Conservation (phyloP, 805 yeast species). For the Saccharomyces paradoxus region DNA sequence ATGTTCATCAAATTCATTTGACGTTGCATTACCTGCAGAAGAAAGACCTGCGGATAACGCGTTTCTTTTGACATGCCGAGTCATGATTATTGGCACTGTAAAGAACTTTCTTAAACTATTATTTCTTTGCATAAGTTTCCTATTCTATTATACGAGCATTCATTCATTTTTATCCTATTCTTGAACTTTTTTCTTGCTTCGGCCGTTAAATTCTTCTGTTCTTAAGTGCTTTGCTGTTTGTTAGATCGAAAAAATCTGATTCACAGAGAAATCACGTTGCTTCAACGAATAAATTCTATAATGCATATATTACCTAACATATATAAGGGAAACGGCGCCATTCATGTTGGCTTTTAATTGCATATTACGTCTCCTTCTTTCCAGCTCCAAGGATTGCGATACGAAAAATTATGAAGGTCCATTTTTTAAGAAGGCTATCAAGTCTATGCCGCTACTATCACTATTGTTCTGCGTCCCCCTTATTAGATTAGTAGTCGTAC, state of each 20-base stretch:
- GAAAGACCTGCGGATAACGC: constrained; percentile 7
- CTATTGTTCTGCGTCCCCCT: neutral
- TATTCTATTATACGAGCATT: neutral
- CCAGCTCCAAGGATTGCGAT: neutral
- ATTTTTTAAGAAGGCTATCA: neutral
- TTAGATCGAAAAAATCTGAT: neutral
- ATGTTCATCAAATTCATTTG: constrained; percentile 8
- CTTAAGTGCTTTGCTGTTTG: neutral
- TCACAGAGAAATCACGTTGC: neutral
- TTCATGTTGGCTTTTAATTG: neutral
- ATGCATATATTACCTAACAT: neutral
- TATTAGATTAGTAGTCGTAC: neutral
- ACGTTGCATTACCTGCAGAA: neutral
- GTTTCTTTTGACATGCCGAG: neutral
- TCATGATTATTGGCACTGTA: neutral
- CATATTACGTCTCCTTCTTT: neutral
- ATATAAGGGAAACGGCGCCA: neutral
- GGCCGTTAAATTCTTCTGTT: neutral
- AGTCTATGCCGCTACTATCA: neutral
- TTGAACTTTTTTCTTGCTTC: neutral
- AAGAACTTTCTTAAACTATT: neutral
- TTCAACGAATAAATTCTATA: neutral
- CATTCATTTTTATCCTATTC: neutral
- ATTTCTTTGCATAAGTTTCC: neutral
- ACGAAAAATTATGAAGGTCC: neutral